These are phyloP conservation scores for Erythrophleum ivorense DNA, from an alignment of 331 rosid species.

Conservation along the genomic window DNA sequence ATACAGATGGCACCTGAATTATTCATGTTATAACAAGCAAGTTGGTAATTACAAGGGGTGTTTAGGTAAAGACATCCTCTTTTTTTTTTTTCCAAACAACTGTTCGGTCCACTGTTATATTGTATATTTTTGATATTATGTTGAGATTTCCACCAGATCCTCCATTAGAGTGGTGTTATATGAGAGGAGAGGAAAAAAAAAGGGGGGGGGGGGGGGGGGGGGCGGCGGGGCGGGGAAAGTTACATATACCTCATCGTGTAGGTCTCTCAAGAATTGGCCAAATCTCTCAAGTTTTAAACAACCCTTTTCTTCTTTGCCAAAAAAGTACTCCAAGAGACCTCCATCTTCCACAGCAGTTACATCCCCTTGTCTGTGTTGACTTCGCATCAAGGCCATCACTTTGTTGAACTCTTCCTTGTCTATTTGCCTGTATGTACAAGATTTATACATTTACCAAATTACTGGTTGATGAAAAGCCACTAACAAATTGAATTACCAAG, in stretches of 20 bases:
- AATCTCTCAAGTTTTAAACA: conserved; percentile 65
- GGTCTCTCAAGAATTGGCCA: conserved; percentile 66
- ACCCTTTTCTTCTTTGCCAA: conserved; percentile 67
- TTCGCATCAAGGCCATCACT: conserved; percentile 79
- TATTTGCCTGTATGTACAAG: conserved; percentile 55
- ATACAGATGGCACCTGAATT: neutral
- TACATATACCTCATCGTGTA: conserved; percentile 72
- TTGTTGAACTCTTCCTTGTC: conserved; percentile 71
- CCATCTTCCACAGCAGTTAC: conserved; percentile 62
- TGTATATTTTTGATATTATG: neutral
- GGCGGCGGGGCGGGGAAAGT: too few species aligned
- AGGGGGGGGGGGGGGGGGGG: too few species aligned
- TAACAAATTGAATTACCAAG: too few species aligned
- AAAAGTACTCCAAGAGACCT: conserved; percentile 70
- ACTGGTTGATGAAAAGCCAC: neutral
- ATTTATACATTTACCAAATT: neutral
- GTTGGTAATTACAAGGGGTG: neutral
- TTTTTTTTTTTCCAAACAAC: neutral
- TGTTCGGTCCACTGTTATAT: neutral
- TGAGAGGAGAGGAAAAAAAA: too few species aligned
- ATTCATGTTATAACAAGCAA: neutral
- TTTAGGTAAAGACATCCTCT: neutral
- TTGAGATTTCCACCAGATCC: too few species aligned
- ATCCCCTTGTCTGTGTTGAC: conserved; percentile 64
- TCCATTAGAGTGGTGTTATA: too few species aligned